A percentile compares a stretch with the other conserved stretches of the same genome.
These are phyloP conservation scores for Orbilia javanica DNA, from an alignment of 2,329 filamentous ascomycete species.

Conservation along the genomic window DNA sequence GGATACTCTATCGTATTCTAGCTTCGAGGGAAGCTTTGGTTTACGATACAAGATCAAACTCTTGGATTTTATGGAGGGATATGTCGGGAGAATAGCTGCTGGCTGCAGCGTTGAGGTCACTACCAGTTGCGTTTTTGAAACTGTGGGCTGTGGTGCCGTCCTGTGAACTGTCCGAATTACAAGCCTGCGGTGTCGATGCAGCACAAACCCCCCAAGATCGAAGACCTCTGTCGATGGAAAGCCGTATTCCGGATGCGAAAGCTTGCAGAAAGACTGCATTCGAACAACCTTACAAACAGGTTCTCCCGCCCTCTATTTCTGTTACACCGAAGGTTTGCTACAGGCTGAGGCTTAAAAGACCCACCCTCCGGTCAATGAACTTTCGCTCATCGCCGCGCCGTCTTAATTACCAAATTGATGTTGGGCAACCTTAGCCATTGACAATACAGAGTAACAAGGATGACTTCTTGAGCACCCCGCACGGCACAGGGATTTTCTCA, in stretches of 20 bases:
- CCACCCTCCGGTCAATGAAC: background rate
- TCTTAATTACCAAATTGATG: slow-evolving; percentile 12
- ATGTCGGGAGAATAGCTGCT: background rate
- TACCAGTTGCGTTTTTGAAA: slow-evolving; percentile 1
- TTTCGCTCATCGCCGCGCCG: slow-evolving; percentile 3
- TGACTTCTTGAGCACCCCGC: background rate
- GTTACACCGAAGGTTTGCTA: background rate
- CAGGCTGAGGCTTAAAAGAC: slow-evolving; percentile 1
- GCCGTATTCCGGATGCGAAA: slow-evolving; percentile 6
- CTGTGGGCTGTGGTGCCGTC: background rate
- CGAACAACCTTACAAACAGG: slow-evolving; percentile 2
- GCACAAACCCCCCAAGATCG: slow-evolving; percentile 2
- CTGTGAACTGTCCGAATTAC: background rate
- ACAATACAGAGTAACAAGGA: slow-evolving; percentile 12
- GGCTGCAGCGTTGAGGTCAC: background rate
- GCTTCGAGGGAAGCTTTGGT: too few relatives aligned
- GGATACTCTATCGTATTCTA: background rate
- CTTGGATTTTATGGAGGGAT: background rate
- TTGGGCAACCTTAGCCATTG: background rate
- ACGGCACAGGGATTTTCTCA: slow-evolving; percentile 12
- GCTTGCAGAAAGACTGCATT: slow-evolving; percentile 19
- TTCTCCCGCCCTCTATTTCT: slow-evolving; percentile 26
- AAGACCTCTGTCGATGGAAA: background rate
- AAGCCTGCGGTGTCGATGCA: slow-evolving; percentile 1
- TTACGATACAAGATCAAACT: too few relatives aligned